Evolutionary conservation across 306 rosid species (phyloP).

Genomic region (Citrullus mucosospermus): DNA sequence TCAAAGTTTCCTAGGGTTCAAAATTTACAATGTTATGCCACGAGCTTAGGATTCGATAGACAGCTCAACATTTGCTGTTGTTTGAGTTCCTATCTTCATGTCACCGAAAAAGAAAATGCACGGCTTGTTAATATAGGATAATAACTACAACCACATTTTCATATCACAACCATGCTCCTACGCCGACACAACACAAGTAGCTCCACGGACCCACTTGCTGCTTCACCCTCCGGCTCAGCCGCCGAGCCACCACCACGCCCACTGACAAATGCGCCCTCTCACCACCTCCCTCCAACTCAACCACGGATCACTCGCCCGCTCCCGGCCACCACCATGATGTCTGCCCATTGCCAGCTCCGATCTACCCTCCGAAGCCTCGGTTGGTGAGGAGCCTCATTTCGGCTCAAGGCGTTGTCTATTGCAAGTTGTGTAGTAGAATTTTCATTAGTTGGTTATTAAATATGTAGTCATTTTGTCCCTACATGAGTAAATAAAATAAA

Average conservation of each 20-base stretch:
- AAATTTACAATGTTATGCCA: not conserved
- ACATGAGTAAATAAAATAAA: no score
- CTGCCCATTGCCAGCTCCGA: not conserved
- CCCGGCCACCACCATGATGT: not conserved
- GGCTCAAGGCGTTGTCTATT: conserved; percentile 79
- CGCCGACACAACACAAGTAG: conserved; percentile 4
- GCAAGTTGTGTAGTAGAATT: conserved; percentile 41
- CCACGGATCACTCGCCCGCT: conserved; percentile 7
- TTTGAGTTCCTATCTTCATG: no score
- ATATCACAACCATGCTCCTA: conserved; percentile 11
- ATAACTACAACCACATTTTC: no score
- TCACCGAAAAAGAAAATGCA: no score
- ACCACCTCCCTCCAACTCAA: not conserved
- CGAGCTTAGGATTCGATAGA: not conserved
- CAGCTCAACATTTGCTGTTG: not conserved
- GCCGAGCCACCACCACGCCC: conserved; percentile 8
- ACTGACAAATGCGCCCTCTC: not conserved
- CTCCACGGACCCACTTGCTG: not conserved
- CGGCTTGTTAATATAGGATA: no score
- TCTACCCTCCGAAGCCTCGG: conserved; percentile 12
- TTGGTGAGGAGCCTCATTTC: conserved; percentile 44
- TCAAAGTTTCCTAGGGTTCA: not conserved
- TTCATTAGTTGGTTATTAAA: no score
- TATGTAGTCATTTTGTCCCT: no score
- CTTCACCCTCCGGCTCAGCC: conserved; percentile 9